Percentiles rank a stretch among this genome's conserved stretches.
phyloP scores from a whole-genome alignment of 2,329 filamentous ascomycete species.

The Trichoderma pleuroti region DNA sequence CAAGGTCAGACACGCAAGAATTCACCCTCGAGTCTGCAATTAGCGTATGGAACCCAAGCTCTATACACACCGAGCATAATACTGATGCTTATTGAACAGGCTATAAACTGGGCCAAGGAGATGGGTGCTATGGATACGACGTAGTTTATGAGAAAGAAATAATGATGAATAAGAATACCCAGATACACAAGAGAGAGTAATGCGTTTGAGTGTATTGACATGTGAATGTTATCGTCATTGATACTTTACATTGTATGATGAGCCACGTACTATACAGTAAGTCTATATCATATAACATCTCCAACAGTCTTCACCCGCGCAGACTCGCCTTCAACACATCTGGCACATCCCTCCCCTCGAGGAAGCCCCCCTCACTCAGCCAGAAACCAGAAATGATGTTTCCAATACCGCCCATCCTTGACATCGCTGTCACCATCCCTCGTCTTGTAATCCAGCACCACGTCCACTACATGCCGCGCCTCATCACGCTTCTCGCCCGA shows the following conservation, averaged over 20 bases:
- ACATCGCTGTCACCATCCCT: background rate
- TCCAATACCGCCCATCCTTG: conserved; percentile 39
- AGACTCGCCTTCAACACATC: conserved; percentile 20
- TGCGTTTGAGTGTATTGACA: background rate
- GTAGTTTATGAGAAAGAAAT: conserved; percentile 8
- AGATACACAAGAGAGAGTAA: background rate
- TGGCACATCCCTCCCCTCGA: conserved; percentile 29
- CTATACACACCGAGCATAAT: too few relatives aligned
- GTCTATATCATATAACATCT: background rate
- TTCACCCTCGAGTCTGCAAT: too few relatives aligned
- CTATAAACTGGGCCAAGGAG: background rate
- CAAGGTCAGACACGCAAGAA: too few relatives aligned
- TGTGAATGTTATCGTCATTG: background rate
- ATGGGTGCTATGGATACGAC: conserved; percentile 29
- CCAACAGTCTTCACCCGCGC: background rate
- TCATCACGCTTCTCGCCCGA: conserved; percentile 24
- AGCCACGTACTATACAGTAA: background rate
- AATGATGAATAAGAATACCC: background rate
- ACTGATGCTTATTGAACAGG: background rate
- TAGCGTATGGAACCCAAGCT: too few relatives aligned
- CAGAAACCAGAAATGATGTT: conserved; percentile 49
- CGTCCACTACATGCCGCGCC: conserved; percentile 34
- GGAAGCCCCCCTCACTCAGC: conserved; percentile 40
- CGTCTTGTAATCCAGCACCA: conserved; percentile 30
- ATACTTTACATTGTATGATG: background rate